Evolutionary conservation across 306 rosid species (phyloP), one percentile per base, ranked within the genome.

Genomic region (Parietaria judaica): DNA sequence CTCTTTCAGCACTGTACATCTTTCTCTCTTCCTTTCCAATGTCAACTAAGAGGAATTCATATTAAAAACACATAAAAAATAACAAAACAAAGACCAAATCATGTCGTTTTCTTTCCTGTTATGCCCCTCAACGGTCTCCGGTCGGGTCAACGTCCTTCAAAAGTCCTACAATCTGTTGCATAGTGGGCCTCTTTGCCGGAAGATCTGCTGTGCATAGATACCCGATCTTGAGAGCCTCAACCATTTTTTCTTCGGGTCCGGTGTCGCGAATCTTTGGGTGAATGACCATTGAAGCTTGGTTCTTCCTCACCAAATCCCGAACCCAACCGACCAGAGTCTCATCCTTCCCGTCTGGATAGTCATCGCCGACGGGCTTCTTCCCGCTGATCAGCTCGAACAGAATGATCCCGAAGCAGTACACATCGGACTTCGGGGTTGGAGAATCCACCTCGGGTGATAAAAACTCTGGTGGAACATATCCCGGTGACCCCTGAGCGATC

Each of bases 151-250:
- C 84, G 68, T 92, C 99, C 74, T 88, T 92, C 14, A 92, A 86
- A 67, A 92, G 99, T 66, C 99, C 99, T 63, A 92, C 96, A 59
- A 92, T 88, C 80, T 92, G 99, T 68, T 92, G 99, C 99, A 86
- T 92, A 72, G 76, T 86, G 41, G 99, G 99, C 63, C 99, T 76
- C 75, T 92, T 92, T n/a, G 80, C 74, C 66, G 99, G 95, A 64
- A 81, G 77, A 16, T 88, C 99, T 52, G 99, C 99, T 12, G 99
- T 94, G 84, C 99, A 94, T 3, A 94, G 82, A 76, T 89, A 94
- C 10, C 89, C 97, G 68, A 89, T 84, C 82, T 94, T 94, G 35
- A 94, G 83, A 56, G 97, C 95, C 78, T 94, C 97, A 61, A 81
- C 89, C 88, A 94, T 94, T 66, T 86, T 89, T 14, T 78, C 81